Conservation (phyloP, 495 filamentous ascomycete species). For the Filosporella fistucella region DNA sequence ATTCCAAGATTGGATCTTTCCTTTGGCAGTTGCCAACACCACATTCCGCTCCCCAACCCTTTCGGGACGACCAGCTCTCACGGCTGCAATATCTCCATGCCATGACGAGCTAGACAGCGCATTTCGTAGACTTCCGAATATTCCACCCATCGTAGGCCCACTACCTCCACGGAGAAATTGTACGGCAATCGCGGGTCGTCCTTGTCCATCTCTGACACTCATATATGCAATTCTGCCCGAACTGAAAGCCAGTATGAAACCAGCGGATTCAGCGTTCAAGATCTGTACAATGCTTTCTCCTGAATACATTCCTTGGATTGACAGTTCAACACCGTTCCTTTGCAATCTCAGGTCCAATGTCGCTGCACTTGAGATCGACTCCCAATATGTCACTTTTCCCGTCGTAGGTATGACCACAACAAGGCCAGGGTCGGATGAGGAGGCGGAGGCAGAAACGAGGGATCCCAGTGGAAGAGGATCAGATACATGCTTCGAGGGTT, state of each 20-base stretch:
- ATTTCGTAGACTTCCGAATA: constrained; percentile 74
- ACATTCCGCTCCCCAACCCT: constrained; percentile 82
- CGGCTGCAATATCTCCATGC: constrained; percentile 72
- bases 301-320: constrained; percentile 64
- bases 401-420: constrained; percentile 77
- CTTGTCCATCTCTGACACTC: constrained; percentile 77
- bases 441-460: constrained; percentile 68
- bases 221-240: constrained; percentile 82
- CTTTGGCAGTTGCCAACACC: constrained; percentile 68
- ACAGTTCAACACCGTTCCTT: constrained; percentile 69
- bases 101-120: constrained; percentile 60
- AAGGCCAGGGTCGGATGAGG: constrained; percentile 73
- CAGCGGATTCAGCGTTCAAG: constrained; percentile 73
- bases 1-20: constrained; percentile 78
- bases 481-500: constrained; percentile 56
- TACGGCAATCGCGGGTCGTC: constrained; percentile 70
- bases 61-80: constrained; percentile 60
- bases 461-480: constrained; percentile 74
- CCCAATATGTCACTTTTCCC: constrained; percentile 91
- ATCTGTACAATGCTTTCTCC: constrained; percentile 75
- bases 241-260: constrained; percentile 78
- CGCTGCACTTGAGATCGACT: constrained; percentile 80
- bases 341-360: constrained; percentile 72
- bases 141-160: constrained; percentile 43
- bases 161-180: constrained; percentile 61